phyloP scores from a whole-genome alignment of 2,329 filamentous ascomycete genomes.

The Xylaria hypoxylon region DNA sequence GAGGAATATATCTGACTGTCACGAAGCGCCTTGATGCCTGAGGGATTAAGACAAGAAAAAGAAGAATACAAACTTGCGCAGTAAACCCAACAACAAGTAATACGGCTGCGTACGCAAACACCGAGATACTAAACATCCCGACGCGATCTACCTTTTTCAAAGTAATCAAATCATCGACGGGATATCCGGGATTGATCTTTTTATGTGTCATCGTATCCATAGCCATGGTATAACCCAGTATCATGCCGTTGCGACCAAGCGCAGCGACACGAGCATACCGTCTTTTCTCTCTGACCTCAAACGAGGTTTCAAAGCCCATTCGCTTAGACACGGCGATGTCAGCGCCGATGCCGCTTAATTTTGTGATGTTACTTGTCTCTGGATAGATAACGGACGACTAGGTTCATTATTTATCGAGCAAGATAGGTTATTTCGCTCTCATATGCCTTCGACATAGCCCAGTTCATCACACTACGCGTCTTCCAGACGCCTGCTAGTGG shows the following conservation, averaged over 20 bases:
- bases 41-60: background rate
- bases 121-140: slow-evolving; percentile 1
- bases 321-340: slow-evolving; percentile 17
- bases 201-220: slow-evolving; percentile 18
- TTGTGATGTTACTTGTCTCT: background rate
- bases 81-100: slow-evolving; percentile 23
- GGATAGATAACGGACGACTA: background rate
- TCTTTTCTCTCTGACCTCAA: slow-evolving; percentile 4
- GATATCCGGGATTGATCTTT: slow-evolving; percentile 16
- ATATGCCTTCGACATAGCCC: background rate
- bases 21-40: background rate
- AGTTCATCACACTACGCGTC: background rate
- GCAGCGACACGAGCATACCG: slow-evolving; percentile 31
- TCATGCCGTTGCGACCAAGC: slow-evolving; percentile 20
- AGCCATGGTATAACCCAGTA: slow-evolving; percentile 28
- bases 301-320: slow-evolving; percentile 34
- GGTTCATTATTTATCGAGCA: background rate
- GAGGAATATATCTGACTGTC: background rate
- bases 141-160: slow-evolving; percentile 5
- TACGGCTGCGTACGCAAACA: slow-evolving; percentile 13
- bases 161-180: slow-evolving; percentile 14
- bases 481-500: background rate
- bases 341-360: slow-evolving; percentile 24
- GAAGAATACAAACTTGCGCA: slow-evolving; percentile 20
- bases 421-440: background rate